Evolutionary conservation across 1,139 yeast species (phyloP), one percentile per base, ranked within the genome.

Genomic region (Taiozyma sp.): DNA sequence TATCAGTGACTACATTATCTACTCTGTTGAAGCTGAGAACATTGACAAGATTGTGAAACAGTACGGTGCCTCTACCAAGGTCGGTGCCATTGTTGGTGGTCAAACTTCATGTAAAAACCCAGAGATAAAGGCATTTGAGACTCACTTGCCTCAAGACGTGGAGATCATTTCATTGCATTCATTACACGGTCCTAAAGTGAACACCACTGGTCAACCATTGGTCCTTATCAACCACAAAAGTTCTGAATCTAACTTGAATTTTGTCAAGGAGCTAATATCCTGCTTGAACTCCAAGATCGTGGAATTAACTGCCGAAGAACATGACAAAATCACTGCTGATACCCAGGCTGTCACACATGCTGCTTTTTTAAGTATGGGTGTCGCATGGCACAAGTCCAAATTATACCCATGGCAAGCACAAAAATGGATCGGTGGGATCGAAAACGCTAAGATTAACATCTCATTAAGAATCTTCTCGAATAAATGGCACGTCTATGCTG

Each of bases 271-370:
- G 1, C 64, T 92, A 16, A 76, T 92, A 51, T 72, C 86, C 1
- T 88, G 96, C 63, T 76, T 93, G 54, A 74, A 85, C 42, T 88
- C 97, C 22, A 87, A 87, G 59, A 75, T 80, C 44, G 98, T 91
- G n/a, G 77, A 81, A 50, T 73, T 93, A 43, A 77, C 90, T 0
- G 96, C 96, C 8, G 76, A 80, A 54, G 91, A 92, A 64, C 99
- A 93, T 67, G 99, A 93, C 65, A 80, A 80, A 58, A 93, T 93
- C 54, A 93, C 99, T 0, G 99, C 99, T 0, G 99, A 93, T 66
- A 95, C 98, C 4, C 99, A 93, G 68, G 99, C 98, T 0, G 97
- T 93, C 16, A 93, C 99, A 0, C 99, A 93, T 66, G 98, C 98
- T 8, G 98, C 98, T 0, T 93, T 93, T 65, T 74, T 93, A 54